These are phyloP conservation scores for Aspergillus saccharolyticus DNA, from an alignment of 495 filamentous ascomycete species.

Conservation along the genomic window DNA sequence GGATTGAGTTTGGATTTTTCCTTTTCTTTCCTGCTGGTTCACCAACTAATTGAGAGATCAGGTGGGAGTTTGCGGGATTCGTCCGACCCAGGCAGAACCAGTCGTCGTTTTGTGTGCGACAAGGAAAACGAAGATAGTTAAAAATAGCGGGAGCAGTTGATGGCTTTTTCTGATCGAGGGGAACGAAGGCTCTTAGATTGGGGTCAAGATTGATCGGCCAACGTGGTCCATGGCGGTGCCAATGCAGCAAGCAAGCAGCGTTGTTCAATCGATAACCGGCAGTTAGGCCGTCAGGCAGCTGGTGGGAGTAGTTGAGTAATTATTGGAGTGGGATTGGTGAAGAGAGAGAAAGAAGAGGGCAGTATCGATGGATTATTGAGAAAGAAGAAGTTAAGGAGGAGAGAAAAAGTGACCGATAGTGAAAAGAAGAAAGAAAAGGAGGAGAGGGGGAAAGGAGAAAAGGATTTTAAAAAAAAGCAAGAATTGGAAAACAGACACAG, in stretches of 20 bases:
- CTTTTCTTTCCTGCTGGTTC: constrained; percentile 2
- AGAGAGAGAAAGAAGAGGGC: neutral
- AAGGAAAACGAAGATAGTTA: neutral
- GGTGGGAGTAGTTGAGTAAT: neutral
- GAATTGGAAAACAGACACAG: neutral
- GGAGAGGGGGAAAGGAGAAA: constrained; percentile 3
- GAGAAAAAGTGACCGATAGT: constrained; percentile 6
- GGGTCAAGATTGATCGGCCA: constrained; percentile 16
- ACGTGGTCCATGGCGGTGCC: constrained; percentile 23
- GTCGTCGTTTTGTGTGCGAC: neutral
- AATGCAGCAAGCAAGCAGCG: constrained; percentile 10
- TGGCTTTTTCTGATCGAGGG: neutral
- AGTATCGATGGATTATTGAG: neutral
- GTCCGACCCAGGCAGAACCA: neutral
- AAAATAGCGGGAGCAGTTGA: constrained; percentile 3
- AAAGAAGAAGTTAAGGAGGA: constrained; percentile 1
- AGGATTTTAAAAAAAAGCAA: neutral
- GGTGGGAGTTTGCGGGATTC: neutral
- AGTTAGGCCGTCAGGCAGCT: constrained; percentile 21
- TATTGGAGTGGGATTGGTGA: neutral
- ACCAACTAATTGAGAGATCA: constrained; percentile 6
- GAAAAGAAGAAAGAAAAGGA: neutral
- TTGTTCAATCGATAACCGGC: constrained; percentile 13
- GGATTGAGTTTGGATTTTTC: constrained; percentile 5
- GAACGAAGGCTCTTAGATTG: constrained; percentile 2